Evolutionary conservation across 495 filamentous ascomycete genomes (phyloP), one percentile per base, ranked within the genome.

Genomic region (Umbilicaria muhlenbergii): DNA sequence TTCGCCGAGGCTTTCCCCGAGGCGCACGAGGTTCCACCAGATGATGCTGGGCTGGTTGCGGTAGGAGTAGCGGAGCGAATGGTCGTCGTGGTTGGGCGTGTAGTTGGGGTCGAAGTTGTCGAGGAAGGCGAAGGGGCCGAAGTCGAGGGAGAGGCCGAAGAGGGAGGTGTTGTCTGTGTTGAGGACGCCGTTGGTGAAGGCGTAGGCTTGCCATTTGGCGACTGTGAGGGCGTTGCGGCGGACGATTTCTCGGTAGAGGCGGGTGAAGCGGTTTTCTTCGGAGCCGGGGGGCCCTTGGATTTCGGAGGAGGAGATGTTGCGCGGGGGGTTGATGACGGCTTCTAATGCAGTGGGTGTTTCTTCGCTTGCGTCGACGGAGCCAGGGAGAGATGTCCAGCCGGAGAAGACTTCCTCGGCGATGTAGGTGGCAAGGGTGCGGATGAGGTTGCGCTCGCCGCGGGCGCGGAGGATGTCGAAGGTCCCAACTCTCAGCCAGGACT

Each of bases 81-180:
- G 71, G 57, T 98, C 91, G 58, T 98, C 91, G 58, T 98, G 91
- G 55, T 98, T 98, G 5, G 91, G 91, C 0, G 91, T 98, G 59
- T 95, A 98, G 17, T 66, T 66, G 0, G 91, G 91, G 56, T 95
- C 87, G 56, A 96, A 96, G 51, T 82, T 86, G 58, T 95, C 83
- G 67, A 98, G 79, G 54, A 95, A 95, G 16, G 91, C 89, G 55
- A 96, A 98, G 0, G 91, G 91, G 0, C 91, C 91, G 53, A 83
- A 98, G 62, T 98, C 91, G 16, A 98, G 80, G 1, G 79, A 85
- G 0, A 98, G 61, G 6, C 91, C 91, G 32, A 80, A 78, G 41
- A 98, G 71, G 4, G 84, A 92, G 0, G 89, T 98, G 57, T 98
- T 98, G 57, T 98, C 91, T 0, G 91, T 95, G 53, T 94, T 89